Evolutionary conservation across 441 rosid species (phyloP), one percentile per base, ranked within the genome.

Genomic region (Erysimum pusillum): DNA sequence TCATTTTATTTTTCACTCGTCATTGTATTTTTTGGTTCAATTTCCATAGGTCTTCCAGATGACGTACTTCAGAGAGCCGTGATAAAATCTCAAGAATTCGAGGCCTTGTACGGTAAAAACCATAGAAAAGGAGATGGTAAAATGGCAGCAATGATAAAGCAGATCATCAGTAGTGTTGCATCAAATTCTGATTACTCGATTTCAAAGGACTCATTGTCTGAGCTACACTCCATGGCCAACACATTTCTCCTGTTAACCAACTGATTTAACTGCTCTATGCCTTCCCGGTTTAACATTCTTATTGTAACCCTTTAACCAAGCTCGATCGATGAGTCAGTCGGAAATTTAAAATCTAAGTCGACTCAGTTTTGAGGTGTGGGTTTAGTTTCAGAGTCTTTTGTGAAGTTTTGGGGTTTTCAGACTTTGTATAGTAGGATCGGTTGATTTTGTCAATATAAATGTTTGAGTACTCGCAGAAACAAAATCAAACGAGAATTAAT

Each of bases 31-130:
- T n/a, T 58, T 54, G 35, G 77, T 73, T 58, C 9, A 51, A 82
- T 64, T 60, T 48, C 80, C 60, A 63, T 87, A 96, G 99, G 99
- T 76, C 83, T 96, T 44, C 97, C 98, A 0, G 86, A 86, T 20
- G 68, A 81, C 13, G 87, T 94, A 66, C 97, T 94, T 25, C 54
- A 74, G 73, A 86, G 86, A 45, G 98, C 99, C 25, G 87, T 89
- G 77, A 69, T 63, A 1, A 94, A 89, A 82, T 96, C 99, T 53
- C 77, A 72, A 78, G 92, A 91, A 66, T 92, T 96, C 61, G 98
- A 91, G 82, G 84, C 83, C 48, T 57, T 77, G 13, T 88, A 88
- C 25, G 97, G 92, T 77, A 80, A 75, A 65, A 78, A 69, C 36
- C 65, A 32, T 38, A 80, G 78, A 69, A 63, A 64, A 15, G 38